Evolutionary conservation across 2,329 filamentous ascomycete genomes (phyloP).

Genomic region (Capronia epimyces): DNA sequence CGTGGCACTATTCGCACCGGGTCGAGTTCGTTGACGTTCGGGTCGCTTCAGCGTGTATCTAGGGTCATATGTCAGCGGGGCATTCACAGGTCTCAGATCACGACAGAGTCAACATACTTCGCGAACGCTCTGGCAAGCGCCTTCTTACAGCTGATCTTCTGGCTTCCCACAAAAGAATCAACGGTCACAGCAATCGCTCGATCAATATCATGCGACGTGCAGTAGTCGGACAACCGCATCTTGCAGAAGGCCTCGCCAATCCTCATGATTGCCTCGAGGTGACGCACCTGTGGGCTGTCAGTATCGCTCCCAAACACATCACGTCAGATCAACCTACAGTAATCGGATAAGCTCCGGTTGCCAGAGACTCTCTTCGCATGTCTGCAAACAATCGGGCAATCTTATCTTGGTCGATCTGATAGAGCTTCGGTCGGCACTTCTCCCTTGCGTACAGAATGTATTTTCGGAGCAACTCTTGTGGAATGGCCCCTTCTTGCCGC

Average conservation of each 20-base stretch:
- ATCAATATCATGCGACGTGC: slow-evolving; percentile 83
- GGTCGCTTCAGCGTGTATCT: slow-evolving; percentile 28
- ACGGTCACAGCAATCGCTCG: slow-evolving; percentile 95
- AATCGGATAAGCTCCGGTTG: slow-evolving; percentile 94
- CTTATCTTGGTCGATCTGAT: slow-evolving; percentile 98
- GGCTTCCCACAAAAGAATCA: slow-evolving; percentile 89
- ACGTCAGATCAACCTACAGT: slow-evolving; percentile 61
- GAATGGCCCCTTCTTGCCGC: slow-evolving; percentile 64
- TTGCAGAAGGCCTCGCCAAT: slow-evolving; percentile 92
- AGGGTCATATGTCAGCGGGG: slow-evolving; percentile 8
- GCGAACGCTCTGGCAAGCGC: slow-evolving; percentile 88
- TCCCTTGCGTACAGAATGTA: slow-evolving; percentile 95
- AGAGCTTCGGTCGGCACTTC: slow-evolving; percentile 82
- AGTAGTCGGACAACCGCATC: slow-evolving; percentile 97
- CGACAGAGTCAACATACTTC: slow-evolving; percentile 70
- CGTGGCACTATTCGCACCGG: slow-evolving; percentile 5
- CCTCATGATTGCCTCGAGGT: slow-evolving; percentile 95
- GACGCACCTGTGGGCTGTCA: slow-evolving; percentile 65
- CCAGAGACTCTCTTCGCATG: slow-evolving; percentile 87
- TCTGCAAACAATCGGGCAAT: slow-evolving; percentile 89
- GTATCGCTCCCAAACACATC: slow-evolving; percentile 2
- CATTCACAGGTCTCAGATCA: too few species aligned
- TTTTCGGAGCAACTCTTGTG: slow-evolving; percentile 85
- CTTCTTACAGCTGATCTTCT: slow-evolving; percentile 98
- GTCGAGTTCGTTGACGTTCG: slow-evolving; percentile 17